Evolutionary conservation across 2,329 filamentous ascomycete species (phyloP).

Genomic region (Lachnellula hyalina): DNA sequence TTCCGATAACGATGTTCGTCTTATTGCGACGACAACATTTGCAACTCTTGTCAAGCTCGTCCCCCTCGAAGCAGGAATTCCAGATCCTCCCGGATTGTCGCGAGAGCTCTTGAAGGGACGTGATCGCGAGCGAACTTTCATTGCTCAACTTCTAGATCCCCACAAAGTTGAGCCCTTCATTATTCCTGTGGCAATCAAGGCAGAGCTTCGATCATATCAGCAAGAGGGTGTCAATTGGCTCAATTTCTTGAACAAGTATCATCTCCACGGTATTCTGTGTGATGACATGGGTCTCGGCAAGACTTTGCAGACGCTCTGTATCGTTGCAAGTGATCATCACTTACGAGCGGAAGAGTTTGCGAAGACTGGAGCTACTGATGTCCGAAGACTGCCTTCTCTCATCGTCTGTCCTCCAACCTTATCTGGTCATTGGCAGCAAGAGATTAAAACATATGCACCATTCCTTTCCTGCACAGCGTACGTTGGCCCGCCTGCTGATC

Average conservation of each 20-base stretch:
- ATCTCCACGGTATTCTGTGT: slow-evolving; percentile 95
- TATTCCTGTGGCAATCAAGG: slow-evolving; percentile 95
- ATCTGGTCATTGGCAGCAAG: slow-evolving; percentile 97
- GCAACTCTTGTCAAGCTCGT: slow-evolving; percentile 96
- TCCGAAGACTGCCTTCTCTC: slow-evolving; percentile 75
- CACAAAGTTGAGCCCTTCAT: slow-evolving; percentile 94
- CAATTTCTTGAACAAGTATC: slow-evolving; percentile 95
- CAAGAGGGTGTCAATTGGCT: slow-evolving; percentile 99
- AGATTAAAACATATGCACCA: slow-evolving; percentile 91
- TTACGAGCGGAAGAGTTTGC: slow-evolving; percentile 84
- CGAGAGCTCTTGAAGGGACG: slow-evolving; percentile 82
- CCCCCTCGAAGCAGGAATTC: slow-evolving; percentile 92
- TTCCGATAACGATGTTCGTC: slow-evolving; percentile 88
- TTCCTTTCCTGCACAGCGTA: slow-evolving; percentile 89
- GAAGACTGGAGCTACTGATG: slow-evolving; percentile 73
- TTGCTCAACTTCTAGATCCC: slow-evolving; percentile 89
- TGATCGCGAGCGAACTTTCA: slow-evolving; percentile 93
- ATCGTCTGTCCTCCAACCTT: slow-evolving; percentile 95
- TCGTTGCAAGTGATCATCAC: slow-evolving; percentile 96
- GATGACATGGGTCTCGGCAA: slow-evolving; percentile 99
- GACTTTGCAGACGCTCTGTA: slow-evolving; percentile 94
- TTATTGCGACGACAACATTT: slow-evolving; percentile 94
- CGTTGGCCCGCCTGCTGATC: slow-evolving; percentile 80
- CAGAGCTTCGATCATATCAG: slow-evolving; percentile 91
- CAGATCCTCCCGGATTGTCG: slow-evolving; percentile 89